Evolutionary conservation across 257 asterid species (phyloP), one percentile per base, ranked within the genome.

Genomic region (Plantago ovata): DNA sequence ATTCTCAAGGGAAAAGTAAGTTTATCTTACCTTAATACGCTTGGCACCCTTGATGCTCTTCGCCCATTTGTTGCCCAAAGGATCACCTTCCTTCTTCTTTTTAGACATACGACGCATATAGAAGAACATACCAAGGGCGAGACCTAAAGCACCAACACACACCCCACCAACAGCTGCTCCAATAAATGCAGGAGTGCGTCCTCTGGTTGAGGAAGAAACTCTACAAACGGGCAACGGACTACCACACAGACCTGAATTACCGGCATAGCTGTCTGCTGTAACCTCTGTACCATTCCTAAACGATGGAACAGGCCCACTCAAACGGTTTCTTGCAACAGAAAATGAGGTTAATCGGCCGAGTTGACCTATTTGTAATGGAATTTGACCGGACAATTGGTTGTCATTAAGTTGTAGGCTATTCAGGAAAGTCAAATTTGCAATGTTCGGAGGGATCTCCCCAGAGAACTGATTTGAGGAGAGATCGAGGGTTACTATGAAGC

Each of bases 401-500:
- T 61, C 60, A 70, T 81, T 79, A 1, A 90, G 94, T 43, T 42
- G 81, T 12, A 90, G 65, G 20, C 9, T 3, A 63, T 90, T 90
- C 38, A 90, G 48, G 61, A 13, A 90, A 6, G 74, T 52, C 73
- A 93, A 84, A 39, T 82, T 81, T 0, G 83, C 74, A 52, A 90
- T 69, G 60, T 66, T 22, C n/a, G 1, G 63, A 0, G 96, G 98
- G 16, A 90, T 87, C 63, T 54, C 67, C 64, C 98, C 98, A 0
- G 86, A 75, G 13, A 90, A 63, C 1, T 65, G 66, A 66, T 90
- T 90, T 66, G 81, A 79, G n/a, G 98, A 90, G 66, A 90, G 90
- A 63, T 90, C 95, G 33, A 90, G 94, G 20, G 0, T 14, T 3
- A 79, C 73, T 63, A 82, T 63, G 20, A 3, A 80, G 1, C 9